Evolutionary conservation across 176 grass and related monocot species (phyloP), one percentile per base, ranked within the genome.

Genomic region (Eleusine coracana): DNA sequence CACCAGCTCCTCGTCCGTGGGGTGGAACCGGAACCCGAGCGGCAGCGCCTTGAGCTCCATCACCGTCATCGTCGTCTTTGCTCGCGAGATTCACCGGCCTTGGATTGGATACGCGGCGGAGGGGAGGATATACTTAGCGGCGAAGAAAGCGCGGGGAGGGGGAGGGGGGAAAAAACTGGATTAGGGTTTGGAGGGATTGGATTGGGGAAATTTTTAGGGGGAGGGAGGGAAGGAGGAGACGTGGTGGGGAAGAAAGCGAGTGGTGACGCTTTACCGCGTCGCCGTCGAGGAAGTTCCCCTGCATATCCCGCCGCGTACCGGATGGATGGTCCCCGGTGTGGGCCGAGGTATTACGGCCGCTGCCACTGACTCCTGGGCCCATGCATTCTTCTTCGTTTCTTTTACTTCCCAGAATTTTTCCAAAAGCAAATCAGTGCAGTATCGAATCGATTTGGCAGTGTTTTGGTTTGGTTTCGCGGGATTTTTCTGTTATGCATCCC

Each of bases 1-100:
- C 15, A 98, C 10, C 27, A 99, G 96, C 93, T 99, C 96, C 83
- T 96, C 96, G 72, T 99, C 96, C 48, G 91, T 99, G 70, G 96
- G 96, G 71, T 93, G 91, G 91, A 99, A 99, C 7, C 96, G 82
- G 89, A 96, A 99, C 60, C 96, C 96, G 20, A 96, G 76, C 70
- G 96, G 96, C n/a, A 99, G 91, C 79, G 86, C 50, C 68, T 87
- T 46, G 60, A 99, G 79, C 49, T 88, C 83, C 79, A 96, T 85
- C n/a, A 85, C 91, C 18, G 89, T 80, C 93, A 93, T 87, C 74
- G 51, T 10, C 81, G 66, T 16, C 21, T 34, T 34, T 34, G 21
- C 21, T 10, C 7, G 36, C 34, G 76, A 21, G 17, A 38, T 51
- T 42, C 63, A 14, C 44, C 34, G n/a, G 0, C 2, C 5, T 27